phyloP scores from a whole-genome alignment of 1,284 basidiomycete genomes.

The Cutaneotrichosporon cutaneum region DNA sequence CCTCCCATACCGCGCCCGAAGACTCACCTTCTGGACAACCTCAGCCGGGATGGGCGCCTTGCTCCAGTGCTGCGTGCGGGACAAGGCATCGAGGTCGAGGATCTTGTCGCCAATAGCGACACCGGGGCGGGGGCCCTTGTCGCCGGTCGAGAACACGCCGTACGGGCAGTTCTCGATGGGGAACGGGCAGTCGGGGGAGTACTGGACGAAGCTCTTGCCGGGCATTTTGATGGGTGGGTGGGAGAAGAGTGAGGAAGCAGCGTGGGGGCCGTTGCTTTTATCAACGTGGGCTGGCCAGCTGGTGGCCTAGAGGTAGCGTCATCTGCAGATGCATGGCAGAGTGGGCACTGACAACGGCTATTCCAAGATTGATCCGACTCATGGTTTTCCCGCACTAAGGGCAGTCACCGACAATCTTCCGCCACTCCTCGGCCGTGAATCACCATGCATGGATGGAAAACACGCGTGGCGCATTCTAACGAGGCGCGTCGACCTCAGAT shows the following conservation, averaged over 20 bases:
- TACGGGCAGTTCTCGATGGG: conserved; percentile 27
- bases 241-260: background rate
- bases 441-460: no score
- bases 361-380: background rate
- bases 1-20: background rate
- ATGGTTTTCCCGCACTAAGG: background rate
- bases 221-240: conserved; percentile 1
- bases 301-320: no score
- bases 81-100: conserved; percentile 24
- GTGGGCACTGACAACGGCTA: background rate
- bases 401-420: no score
- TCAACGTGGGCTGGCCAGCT: no score
- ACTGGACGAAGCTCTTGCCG: conserved; percentile 16
- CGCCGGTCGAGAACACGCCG: conserved; percentile 23
- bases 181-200: conserved; percentile 21
- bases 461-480: no score
- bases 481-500: no score
- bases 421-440: no score
- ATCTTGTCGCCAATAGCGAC: conserved; percentile 26
- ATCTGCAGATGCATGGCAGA: no score
- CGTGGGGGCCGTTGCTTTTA: background rate
- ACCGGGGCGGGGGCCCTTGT: conserved; percentile 16
- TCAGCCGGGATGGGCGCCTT: conserved; percentile 13
- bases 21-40: conserved; percentile 23
- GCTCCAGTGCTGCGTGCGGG: conserved; percentile 11